Percentiles rank a stretch among this genome's conserved stretches.
phyloP scores from a whole-genome alignment of 495 filamentous ascomycete species.

The Pseudoneurospora amorphoporcata region DNA sequence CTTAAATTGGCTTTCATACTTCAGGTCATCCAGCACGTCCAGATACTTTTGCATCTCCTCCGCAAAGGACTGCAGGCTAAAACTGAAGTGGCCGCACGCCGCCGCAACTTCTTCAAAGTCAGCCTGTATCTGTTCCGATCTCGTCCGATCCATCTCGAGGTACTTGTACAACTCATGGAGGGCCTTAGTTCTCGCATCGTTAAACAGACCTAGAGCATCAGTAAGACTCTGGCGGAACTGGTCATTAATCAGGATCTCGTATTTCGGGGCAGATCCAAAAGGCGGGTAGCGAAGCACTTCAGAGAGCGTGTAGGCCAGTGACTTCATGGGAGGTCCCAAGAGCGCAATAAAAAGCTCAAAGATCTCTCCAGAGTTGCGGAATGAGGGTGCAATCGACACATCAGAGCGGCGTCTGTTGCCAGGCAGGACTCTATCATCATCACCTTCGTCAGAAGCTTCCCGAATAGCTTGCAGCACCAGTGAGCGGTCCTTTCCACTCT shows the following conservation, averaged over 20 bases:
- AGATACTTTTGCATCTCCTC: slow-evolving; percentile 78
- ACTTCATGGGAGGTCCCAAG: slow-evolving; percentile 91
- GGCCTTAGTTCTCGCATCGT: slow-evolving; percentile 59
- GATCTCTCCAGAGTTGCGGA: slow-evolving; percentile 59
- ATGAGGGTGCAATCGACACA: slow-evolving; percentile 18
- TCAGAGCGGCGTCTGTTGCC: slow-evolving; percentile 2
- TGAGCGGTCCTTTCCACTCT: slow-evolving; percentile 19
- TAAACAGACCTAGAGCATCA: slow-evolving; percentile 71
- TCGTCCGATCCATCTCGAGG: slow-evolving; percentile 54
- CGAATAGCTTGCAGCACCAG: slow-evolving; percentile 50
- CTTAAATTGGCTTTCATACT: slow-evolving; percentile 50
- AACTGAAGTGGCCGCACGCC: slow-evolving; percentile 90
- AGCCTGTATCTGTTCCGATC: slow-evolving; percentile 64
- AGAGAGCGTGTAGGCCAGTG: slow-evolving; percentile 78
- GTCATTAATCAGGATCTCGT: slow-evolving; percentile 61
- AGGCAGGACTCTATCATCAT: slow-evolving; percentile 30
- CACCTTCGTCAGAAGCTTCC: slow-evolving; percentile 54
- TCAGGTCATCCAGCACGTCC: slow-evolving; percentile 75
- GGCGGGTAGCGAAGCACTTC: slow-evolving; percentile 83
- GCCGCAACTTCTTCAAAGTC: slow-evolving; percentile 95
- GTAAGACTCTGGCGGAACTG: slow-evolving; percentile 67
- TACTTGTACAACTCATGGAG: slow-evolving; percentile 67
- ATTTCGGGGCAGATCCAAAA: slow-evolving; percentile 54
- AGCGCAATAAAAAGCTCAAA: slow-evolving; percentile 80
- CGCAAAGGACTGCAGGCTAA: slow-evolving; percentile 77